Percentiles rank a stretch among this genome's conserved stretches.
These are phyloP conservation scores for Plasmodium gallinaceum DNA, from an alignment of 169 alveolate species.

Conservation along the genomic window DNA sequence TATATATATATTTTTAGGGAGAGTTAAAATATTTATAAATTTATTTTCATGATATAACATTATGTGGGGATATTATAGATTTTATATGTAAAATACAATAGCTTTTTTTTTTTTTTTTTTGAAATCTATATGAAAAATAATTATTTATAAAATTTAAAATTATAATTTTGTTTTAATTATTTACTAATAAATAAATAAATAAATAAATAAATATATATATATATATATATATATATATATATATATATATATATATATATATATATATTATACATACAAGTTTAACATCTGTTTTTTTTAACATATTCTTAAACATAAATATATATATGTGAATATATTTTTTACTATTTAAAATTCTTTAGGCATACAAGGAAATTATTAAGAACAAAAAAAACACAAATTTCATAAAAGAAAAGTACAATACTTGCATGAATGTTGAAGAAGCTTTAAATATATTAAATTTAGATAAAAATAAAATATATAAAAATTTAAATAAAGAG, in stretches of 20 bases:
- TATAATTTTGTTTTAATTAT: background rate
- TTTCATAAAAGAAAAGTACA: constrained; percentile 59
- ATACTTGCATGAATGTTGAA: constrained; percentile 61
- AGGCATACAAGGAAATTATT: constrained; percentile 70
- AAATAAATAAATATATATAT: background rate
- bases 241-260: background rate
- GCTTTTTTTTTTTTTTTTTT: too few species aligned
- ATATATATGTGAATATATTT: constrained; percentile 1
- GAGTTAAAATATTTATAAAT: background rate
- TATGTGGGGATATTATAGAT: too few species aligned
- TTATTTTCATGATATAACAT: too few species aligned
- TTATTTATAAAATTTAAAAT: too few species aligned
- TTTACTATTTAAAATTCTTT: background rate
- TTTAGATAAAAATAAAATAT: constrained; percentile 40
- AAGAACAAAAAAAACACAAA: constrained; percentile 50
- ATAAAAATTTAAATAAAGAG: constrained; percentile 43
- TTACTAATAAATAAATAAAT: background rate
- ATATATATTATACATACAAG: background rate
- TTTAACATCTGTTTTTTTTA: background rate
- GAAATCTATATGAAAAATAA: too few species aligned
- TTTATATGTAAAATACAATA: too few species aligned
- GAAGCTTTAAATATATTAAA: constrained; percentile 59
- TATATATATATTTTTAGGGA: background rate
- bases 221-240: background rate
- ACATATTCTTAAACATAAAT: background rate